phyloP scores from a whole-genome alignment of 2,329 filamentous ascomycete species.

The Microdochium bolleyi region DNA sequence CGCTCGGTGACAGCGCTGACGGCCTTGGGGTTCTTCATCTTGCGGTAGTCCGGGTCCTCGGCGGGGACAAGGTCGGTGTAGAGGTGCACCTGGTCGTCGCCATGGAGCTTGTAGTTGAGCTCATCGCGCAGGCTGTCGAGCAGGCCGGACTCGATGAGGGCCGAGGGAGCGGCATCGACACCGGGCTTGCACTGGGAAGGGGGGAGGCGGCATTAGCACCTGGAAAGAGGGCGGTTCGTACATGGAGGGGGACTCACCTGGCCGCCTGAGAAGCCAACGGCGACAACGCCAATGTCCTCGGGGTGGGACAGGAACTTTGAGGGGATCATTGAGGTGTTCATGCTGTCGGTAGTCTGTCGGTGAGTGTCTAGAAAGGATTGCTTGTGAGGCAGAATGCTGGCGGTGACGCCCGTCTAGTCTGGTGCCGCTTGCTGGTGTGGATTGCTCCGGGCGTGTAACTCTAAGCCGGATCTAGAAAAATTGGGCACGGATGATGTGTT shows the following conservation, averaged over 20 bases:
- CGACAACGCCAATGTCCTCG: slow-evolving; percentile 81
- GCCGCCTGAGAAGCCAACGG: slow-evolving; percentile 92
- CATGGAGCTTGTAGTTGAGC: slow-evolving; percentile 80
- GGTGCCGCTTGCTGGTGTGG: neutral
- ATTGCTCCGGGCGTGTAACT: neutral
- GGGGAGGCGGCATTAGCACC: slow-evolving; percentile 3
- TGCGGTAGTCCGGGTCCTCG: slow-evolving; percentile 70
- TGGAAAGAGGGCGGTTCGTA: neutral
- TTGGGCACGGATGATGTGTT: neutral
- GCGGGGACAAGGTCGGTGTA: slow-evolving; percentile 69
- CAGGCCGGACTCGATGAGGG: slow-evolving; percentile 81
- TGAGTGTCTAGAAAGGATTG: neutral
- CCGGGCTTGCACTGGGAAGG: slow-evolving; percentile 64
- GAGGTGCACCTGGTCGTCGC: slow-evolving; percentile 73
- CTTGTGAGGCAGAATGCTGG: neutral
- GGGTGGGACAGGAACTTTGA: slow-evolving; percentile 73
- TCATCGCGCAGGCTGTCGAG: slow-evolving; percentile 77
- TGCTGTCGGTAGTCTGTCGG: slow-evolving; percentile 11
- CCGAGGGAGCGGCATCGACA: slow-evolving; percentile 83
- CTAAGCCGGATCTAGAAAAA: neutral
- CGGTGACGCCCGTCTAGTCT: neutral
- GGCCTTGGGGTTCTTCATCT: slow-evolving; percentile 88
- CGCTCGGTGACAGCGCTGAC: slow-evolving; percentile 78
- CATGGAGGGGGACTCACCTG: slow-evolving; percentile 55
- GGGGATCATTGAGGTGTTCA: slow-evolving; percentile 46